Percentiles rank a stretch among this genome's conserved stretches.
These are phyloP conservation scores for Claviceps paspali DNA, from an alignment of 2,329 filamentous ascomycete genomes.

Conservation along the genomic window DNA sequence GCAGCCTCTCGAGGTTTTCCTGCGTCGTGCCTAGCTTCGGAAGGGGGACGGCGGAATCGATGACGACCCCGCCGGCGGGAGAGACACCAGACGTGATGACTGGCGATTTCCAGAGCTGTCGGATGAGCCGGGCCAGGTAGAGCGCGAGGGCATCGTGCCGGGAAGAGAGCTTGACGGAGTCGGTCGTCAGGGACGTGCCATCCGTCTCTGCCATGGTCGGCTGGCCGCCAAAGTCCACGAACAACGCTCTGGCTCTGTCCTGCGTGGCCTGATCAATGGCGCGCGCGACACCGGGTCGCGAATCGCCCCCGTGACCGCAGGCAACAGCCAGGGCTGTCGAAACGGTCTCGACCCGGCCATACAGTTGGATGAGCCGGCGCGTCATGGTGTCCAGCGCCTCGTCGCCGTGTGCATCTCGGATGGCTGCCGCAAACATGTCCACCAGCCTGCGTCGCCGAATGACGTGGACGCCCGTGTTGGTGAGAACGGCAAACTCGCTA, in stretches of 20 bases:
- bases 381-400: constrained; percentile 73
- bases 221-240: constrained; percentile 85
- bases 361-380: constrained; percentile 68
- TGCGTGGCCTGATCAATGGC: constrained; percentile 74
- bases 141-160: constrained; percentile 77
- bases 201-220: constrained; percentile 66
- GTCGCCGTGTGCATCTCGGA: constrained; percentile 57
- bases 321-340: constrained; percentile 87
- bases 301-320: constrained; percentile 79
- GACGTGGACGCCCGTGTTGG: constrained; percentile 78
- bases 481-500: constrained; percentile 79
- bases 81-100: constrained; percentile 45
- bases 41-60: constrained; percentile 51
- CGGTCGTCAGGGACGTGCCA: constrained; percentile 57
- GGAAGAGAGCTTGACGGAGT: constrained; percentile 75
- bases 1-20: constrained; percentile 61
- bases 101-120: constrained; percentile 71
- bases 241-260: constrained; percentile 70
- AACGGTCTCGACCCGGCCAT: constrained; percentile 78
- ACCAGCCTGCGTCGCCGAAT: constrained; percentile 73
- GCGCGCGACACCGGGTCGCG: constrained; percentile 53
- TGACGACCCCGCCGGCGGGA: constrained; percentile 42
- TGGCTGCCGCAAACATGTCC: constrained; percentile 76
- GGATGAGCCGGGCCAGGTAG: constrained; percentile 76
- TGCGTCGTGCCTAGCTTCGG: constrained; percentile 64